A percentile compares a stretch with the other conserved stretches of the same genome.
Conservation (phyloP, 139 green algal genomes). For the Chlamydomonas applanata region DNA sequence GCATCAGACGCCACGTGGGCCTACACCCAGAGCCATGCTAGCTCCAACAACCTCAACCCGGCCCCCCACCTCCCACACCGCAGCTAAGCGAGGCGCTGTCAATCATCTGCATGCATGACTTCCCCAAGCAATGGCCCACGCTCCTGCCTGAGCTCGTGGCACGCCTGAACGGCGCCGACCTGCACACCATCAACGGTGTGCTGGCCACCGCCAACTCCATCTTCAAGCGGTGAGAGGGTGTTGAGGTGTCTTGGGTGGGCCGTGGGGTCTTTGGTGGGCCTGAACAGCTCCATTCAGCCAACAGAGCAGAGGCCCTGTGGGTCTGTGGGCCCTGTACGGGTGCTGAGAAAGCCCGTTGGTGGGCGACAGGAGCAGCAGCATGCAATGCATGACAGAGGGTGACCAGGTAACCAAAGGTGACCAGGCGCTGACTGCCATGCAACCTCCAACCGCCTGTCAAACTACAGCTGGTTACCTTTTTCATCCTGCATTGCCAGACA, state of each 20-base stretch:
- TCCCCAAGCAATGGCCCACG: conserved; percentile 81
- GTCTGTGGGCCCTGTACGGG: background rate
- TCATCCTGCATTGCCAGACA: too few relatives aligned
- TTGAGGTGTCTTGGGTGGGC: too few relatives aligned
- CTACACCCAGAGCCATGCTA: too few relatives aligned
- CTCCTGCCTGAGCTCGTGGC: conserved; percentile 86
- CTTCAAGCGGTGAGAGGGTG: conserved; percentile 81
- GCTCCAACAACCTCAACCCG: too few relatives aligned
- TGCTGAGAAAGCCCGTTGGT: background rate
- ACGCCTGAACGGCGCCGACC: conserved; percentile 37
- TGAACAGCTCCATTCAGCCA: background rate
- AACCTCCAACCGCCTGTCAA: too few relatives aligned
- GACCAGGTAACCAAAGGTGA: too few relatives aligned
- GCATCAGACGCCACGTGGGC: too few relatives aligned
- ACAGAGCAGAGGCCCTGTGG: background rate
- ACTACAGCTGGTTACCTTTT: too few relatives aligned
- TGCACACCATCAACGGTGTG: conserved; percentile 72
- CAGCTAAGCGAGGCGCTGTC: conserved; percentile 91
- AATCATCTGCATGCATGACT: conserved; percentile 90
- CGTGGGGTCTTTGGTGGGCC: background rate
- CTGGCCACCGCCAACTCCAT: conserved; percentile 92
- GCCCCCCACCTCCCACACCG: too few relatives aligned
- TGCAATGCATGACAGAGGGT: too few relatives aligned
- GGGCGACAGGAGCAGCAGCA: too few relatives aligned
- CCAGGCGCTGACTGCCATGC: too few relatives aligned